Evolutionary conservation across 2,329 filamentous ascomycete species (phyloP).

Genomic region (Sclerotinia subarctica): DNA sequence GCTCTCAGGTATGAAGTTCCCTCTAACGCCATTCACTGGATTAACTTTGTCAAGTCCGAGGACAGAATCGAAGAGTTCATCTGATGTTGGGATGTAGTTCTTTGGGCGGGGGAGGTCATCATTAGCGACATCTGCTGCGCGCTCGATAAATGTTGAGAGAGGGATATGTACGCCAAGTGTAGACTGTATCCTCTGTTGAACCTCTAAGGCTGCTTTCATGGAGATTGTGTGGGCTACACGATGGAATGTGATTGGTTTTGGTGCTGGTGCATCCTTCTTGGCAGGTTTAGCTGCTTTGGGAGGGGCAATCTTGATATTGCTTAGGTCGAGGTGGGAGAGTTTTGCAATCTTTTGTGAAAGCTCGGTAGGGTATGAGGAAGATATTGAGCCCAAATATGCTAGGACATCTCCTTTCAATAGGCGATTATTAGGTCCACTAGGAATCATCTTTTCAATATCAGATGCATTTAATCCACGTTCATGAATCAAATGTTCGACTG

Average conservation of each 20-base stretch:
- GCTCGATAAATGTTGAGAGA: slow-evolving; percentile 79
- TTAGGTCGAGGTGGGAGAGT: slow-evolving; percentile 82
- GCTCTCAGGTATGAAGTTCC: slow-evolving; percentile 72
- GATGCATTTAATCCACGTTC: slow-evolving; percentile 72
- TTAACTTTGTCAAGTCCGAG: slow-evolving; percentile 62
- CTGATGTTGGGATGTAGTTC: slow-evolving; percentile 62
- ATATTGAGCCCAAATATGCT: slow-evolving; percentile 78
- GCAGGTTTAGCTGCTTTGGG: slow-evolving; percentile 42
- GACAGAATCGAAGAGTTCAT: slow-evolving; percentile 87
- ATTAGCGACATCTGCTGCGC: slow-evolving; percentile 84
- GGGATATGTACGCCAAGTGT: slow-evolving; percentile 78
- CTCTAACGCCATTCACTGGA: slow-evolving; percentile 52
- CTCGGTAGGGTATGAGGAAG: slow-evolving; percentile 65
- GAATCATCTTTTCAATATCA: slow-evolving; percentile 76
- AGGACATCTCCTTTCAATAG: slow-evolving; percentile 94
- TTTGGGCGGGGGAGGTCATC: slow-evolving; percentile 72
- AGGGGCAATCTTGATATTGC: slow-evolving; percentile 72
- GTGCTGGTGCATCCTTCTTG: slow-evolving; percentile 42
- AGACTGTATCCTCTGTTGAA: slow-evolving; percentile 75
- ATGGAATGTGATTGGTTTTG: slow-evolving; percentile 46
- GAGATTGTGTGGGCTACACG: slow-evolving; percentile 73
- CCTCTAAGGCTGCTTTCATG: slow-evolving; percentile 71
- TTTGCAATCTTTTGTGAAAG: slow-evolving; percentile 70
- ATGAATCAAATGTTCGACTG: slow-evolving; percentile 78
- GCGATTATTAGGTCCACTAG: slow-evolving; percentile 82